Percentiles rank a stretch among this genome's conserved stretches.
Evolutionary conservation across 2,329 filamentous ascomycete species (phyloP).

Genomic region (Xylariaceae sp.): DNA sequence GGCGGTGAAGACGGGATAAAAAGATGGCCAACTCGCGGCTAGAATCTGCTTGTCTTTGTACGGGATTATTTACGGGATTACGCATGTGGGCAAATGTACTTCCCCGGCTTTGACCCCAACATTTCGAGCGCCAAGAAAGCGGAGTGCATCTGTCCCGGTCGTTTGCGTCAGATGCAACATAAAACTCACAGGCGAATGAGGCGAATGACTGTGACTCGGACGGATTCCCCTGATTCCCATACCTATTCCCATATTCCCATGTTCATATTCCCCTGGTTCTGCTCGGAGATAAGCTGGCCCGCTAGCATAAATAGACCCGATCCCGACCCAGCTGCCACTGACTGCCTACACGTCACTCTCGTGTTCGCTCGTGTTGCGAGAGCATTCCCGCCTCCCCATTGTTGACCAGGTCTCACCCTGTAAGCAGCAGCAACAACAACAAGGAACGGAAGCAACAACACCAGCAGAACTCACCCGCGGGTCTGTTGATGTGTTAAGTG

Average conservation of each 20-base stretch:
- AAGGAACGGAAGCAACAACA: not conserved
- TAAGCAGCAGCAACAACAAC: too few relatives aligned
- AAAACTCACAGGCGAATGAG: not conserved
- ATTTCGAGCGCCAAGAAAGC: slow-evolving; percentile 31
- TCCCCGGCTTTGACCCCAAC: slow-evolving; percentile 27
- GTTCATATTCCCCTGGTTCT: too few relatives aligned
- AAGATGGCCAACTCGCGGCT: too few relatives aligned
- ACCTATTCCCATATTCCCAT: too few relatives aligned
- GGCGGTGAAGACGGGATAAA: too few relatives aligned
- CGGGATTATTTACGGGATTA: too few relatives aligned
- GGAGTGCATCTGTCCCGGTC: slow-evolving; percentile 21
- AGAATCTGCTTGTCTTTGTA: too few relatives aligned
- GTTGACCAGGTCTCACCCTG: not conserved
- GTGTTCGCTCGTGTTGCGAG: not conserved
- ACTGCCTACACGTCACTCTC: not conserved
- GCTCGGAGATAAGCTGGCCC: not conserved
- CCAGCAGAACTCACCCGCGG: not conserved
- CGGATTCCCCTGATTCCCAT: slow-evolving; percentile 22
- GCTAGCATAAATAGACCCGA: not conserved
- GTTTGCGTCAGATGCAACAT: slow-evolving; percentile 21
- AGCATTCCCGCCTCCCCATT: not conserved
- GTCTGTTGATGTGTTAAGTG: not conserved
- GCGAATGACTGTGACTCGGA: slow-evolving; percentile 20
- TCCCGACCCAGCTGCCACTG: not conserved
- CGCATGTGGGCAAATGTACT: not conserved